These are phyloP conservation scores for Neurospora sp. DNA, from an alignment of 2,329 filamentous ascomycete genomes.

Conservation along the genomic window DNA sequence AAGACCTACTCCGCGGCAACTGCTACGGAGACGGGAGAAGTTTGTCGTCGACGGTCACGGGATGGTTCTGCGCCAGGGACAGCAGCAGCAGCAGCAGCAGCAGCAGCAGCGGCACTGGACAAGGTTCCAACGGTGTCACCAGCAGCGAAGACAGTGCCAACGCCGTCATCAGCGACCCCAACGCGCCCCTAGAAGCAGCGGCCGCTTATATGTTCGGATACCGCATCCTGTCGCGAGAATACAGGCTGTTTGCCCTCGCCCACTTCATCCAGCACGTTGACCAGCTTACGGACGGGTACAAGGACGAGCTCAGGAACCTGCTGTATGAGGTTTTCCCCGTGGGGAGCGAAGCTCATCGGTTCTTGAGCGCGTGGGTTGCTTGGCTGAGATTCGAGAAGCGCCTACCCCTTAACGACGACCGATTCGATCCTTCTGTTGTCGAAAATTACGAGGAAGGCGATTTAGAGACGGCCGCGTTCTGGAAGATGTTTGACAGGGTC, in stretches of 20 bases:
- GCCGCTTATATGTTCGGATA: slow-evolving; percentile 9
- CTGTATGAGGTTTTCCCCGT: background rate
- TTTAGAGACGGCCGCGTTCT: background rate
- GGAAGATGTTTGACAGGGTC: background rate
- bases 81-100: background rate
- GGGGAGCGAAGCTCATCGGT: background rate
- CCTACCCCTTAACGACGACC: background rate
- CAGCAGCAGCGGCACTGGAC: background rate
- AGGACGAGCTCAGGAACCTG: background rate
- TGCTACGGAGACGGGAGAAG: background rate
- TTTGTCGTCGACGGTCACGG: background rate
- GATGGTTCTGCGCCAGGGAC: background rate
- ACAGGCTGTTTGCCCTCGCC: background rate
- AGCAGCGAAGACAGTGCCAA: background rate
- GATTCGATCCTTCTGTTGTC: background rate
- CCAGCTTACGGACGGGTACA: background rate
- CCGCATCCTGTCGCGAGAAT: slow-evolving; percentile 1
- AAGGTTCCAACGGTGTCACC: background rate
- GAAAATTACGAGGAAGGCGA: background rate
- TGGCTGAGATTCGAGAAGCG: background rate
- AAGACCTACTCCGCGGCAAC: background rate
- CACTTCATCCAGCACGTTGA: background rate
- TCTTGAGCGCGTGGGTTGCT: background rate
- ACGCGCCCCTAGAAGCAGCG: slow-evolving; percentile 1
- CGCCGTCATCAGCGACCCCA: background rate